Conservation (phyloP, 2,329 filamentous ascomycete genomes). For the Xylaria sp. region DNA sequence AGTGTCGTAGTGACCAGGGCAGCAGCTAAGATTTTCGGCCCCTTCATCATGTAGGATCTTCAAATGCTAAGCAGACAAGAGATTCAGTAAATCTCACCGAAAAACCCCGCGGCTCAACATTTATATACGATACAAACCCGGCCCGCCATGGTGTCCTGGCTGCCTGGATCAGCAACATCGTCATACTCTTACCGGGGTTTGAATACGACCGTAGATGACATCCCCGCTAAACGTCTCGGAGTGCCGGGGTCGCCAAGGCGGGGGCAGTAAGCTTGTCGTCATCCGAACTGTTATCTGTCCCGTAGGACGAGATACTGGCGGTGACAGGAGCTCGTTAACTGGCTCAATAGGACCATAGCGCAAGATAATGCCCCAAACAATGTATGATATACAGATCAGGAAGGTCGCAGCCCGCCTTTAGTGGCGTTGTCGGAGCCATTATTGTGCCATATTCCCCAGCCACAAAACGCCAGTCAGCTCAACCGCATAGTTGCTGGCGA, state of each 20-base stretch:
- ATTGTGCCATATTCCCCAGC: slow-evolving; percentile 2
- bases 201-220: background rate
- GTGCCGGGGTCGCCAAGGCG: slow-evolving; percentile 28
- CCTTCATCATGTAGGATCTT: slow-evolving; percentile 29
- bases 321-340: slow-evolving; percentile 1
- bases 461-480: slow-evolving; percentile 9
- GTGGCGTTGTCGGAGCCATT: background rate
- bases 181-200: background rate
- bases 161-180: background rate
- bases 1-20: slow-evolving; percentile 37
- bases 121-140: slow-evolving; percentile 10
- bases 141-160: background rate
- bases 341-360: background rate
- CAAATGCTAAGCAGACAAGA: background rate
- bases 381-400: slow-evolving; percentile 20
- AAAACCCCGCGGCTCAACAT: background rate
- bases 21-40: slow-evolving; percentile 33
- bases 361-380: slow-evolving; percentile 13
- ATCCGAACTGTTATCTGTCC: slow-evolving; percentile 14
- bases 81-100: background rate
- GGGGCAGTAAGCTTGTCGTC: slow-evolving; percentile 12
- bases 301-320: background rate
- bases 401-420: slow-evolving; percentile 26
- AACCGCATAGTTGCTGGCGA: background rate
- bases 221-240: slow-evolving; percentile 20